Base-by-base conservation (phyloP, 2,329 filamentous ascomycete genomes). In the Aureobasidium zeae region DNA sequence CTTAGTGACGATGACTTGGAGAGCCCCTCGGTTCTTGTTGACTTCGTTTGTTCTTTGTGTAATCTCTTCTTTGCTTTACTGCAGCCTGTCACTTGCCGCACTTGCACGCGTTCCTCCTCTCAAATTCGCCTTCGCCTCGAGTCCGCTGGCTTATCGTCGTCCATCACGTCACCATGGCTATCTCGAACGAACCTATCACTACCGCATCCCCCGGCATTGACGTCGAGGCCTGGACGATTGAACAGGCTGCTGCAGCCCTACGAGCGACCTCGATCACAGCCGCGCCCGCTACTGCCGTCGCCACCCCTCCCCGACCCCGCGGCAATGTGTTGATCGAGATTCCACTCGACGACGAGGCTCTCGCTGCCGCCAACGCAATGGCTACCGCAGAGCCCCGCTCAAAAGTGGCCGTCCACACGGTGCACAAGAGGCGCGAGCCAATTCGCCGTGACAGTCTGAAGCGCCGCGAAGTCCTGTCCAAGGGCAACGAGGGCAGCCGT, bases 401-500 rank as follows among this genome's bases (percentile, higher is more conserved):
- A 34, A 56, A 61, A 45, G 50, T 51, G 39, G 44, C 73, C 65
- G 43, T 68, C 62, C 71, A 58, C 53, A 53, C 64, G 50, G 49
- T 63, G 54, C 64, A 70, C 56, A 66, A 68, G 49, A 59, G 83
- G 30, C 70, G 70, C 47, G 71, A 73, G 54, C 69, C 72, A 5
- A 55, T 76, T 33, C 68, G 73, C 24, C 72, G 76, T 38, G 78
- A 82, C 54, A 80, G 75, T 53, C 55, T 76, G 55, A 78, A 77
- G 56, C 65, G 75, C 39, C 79, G 88, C 13, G 86, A 94, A 52
- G 76, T 79, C 2, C 59, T 94, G 41, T 70, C 91, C 22, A 93
- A 87, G 67, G 89, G 89, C 45, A 94, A 93, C 53, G 87, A 95
- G 63, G 89, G 89, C 24, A 89, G 79, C 55, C 76, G 89, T 25